These are phyloP conservation scores for Diaporthe eres DNA, from an alignment of 2,329 filamentous ascomycete species.

Conservation along the genomic window DNA sequence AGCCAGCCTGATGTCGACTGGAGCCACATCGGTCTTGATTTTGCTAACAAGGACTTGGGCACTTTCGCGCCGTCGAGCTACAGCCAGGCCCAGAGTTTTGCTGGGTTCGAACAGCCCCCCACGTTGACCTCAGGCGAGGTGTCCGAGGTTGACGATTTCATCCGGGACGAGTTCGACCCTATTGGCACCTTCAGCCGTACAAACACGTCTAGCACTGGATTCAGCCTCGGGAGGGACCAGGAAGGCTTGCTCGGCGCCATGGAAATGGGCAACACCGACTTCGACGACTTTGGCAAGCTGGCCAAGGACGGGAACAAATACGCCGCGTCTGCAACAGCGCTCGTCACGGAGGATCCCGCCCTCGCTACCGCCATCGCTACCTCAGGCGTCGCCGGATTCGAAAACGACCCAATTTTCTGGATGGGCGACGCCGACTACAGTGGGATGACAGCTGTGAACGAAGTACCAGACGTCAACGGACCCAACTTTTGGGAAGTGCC, in stretches of 20 bases:
- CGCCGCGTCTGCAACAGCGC: constrained; percentile 55
- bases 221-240: constrained; percentile 62
- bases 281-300: constrained; percentile 68
- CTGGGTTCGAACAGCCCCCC: constrained; percentile 67
- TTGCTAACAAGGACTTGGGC: constrained; percentile 60
- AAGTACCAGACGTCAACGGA: constrained; percentile 31
- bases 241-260: constrained; percentile 56
- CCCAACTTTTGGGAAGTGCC: constrained; percentile 37
- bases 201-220: constrained; percentile 61
- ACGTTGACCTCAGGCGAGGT: constrained; percentile 76
- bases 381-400: constrained; percentile 48
- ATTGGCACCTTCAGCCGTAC: constrained; percentile 64
- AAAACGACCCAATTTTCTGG: constrained; percentile 66
- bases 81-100: constrained; percentile 68
- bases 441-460: constrained; percentile 22
- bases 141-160: constrained; percentile 75
- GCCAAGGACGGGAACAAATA: constrained; percentile 58
- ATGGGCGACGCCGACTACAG: constrained; percentile 54
- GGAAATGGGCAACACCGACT: constrained; percentile 66
- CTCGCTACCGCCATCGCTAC: constrained; percentile 53
- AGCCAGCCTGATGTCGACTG: constrained; percentile 69
- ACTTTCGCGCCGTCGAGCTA: constrained; percentile 68
- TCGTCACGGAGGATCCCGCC: constrained; percentile 59
- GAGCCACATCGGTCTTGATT: constrained; percentile 67
- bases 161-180: constrained; percentile 58